Percentiles rank a stretch among this genome's conserved stretches.
phyloP scores from a whole-genome alignment of 176 grass and related monocot species.

The Eleusine indica region DNA sequence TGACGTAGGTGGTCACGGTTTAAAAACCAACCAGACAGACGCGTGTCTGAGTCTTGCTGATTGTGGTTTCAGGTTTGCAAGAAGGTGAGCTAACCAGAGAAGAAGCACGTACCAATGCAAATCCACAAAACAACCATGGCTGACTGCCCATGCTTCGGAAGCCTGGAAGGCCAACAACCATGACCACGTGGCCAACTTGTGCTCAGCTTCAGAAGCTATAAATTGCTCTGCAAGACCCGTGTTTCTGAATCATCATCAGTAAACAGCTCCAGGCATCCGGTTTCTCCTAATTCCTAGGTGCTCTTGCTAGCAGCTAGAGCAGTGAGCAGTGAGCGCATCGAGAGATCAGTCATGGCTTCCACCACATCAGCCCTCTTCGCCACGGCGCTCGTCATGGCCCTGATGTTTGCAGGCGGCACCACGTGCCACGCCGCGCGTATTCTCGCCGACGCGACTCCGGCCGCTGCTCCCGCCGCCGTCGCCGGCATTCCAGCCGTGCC shows the following conservation, averaged over 20 bases:
- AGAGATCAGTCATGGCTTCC: slow-evolving; percentile 12
- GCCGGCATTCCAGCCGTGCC: background rate
- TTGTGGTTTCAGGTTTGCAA: background rate
- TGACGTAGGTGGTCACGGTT: background rate
- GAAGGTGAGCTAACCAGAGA: slow-evolving; percentile 27
- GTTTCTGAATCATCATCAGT: background rate
- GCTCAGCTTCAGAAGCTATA: slow-evolving; percentile 6
- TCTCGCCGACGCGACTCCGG: slow-evolving; percentile 35
- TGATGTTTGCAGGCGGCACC: slow-evolving; percentile 1
- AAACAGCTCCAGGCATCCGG: background rate
- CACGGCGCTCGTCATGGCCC: slow-evolving; percentile 17
- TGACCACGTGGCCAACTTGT: background rate
- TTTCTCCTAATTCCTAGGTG: too few relatives aligned
- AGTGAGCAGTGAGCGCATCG: background rate
- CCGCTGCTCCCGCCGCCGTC: background rate
- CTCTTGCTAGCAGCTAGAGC: background rate
- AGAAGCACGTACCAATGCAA: background rate
- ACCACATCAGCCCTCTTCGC: background rate
- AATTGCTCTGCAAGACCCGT: background rate
- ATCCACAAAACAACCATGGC: background rate
- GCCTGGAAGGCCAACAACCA: slow-evolving; percentile 24
- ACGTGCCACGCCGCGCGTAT: slow-evolving; percentile 7
- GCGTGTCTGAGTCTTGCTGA: background rate
- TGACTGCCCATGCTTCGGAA: background rate
- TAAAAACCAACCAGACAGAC: background rate